A percentile compares a stretch with the other conserved stretches of the same genome.
These are phyloP conservation scores for Nitzschia putrida DNA, from an alignment of 108 stramenopile genomes.

Conservation along the genomic window DNA sequence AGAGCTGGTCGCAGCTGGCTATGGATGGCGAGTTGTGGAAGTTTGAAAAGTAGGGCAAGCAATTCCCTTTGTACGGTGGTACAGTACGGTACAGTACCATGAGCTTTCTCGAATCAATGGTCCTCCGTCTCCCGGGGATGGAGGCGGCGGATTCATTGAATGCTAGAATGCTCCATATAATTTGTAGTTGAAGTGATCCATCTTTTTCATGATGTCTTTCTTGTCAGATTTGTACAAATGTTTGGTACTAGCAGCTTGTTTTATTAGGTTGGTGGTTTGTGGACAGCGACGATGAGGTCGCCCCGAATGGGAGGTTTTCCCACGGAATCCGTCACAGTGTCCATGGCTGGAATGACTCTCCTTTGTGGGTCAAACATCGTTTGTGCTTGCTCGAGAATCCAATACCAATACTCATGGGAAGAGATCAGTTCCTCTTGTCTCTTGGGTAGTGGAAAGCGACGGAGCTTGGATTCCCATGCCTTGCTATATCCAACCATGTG, in stretches of 20 bases:
- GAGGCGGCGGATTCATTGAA: background rate
- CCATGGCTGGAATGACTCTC: slow-evolving; percentile 4
- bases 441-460: background rate
- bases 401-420: slow-evolving; percentile 26
- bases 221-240: too few relatives aligned
- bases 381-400: slow-evolving; percentile 2
- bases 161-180: too few relatives aligned
- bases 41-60: slow-evolving; percentile 21
- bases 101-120: too few relatives aligned
- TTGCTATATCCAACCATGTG: slow-evolving; percentile 46
- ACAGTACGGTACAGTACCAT: too few relatives aligned
- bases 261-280: too few relatives aligned
- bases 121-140: background rate
- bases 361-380: slow-evolving; percentile 7
- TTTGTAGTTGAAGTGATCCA: too few relatives aligned
- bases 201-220: too few relatives aligned
- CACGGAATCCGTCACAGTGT: background rate
- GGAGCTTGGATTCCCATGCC: slow-evolving; percentile 32
- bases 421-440: background rate
- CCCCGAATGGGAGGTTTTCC: slow-evolving; percentile 13
- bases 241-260: too few relatives aligned
- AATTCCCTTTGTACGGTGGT: too few relatives aligned
- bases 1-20: slow-evolving; percentile 63
- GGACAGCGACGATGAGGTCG: slow-evolving; percentile 1
- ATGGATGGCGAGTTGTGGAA: slow-evolving; percentile 54